These are phyloP conservation scores for Passiflora organensis DNA, from an alignment of 345 rosid species.

Conservation along the genomic window DNA sequence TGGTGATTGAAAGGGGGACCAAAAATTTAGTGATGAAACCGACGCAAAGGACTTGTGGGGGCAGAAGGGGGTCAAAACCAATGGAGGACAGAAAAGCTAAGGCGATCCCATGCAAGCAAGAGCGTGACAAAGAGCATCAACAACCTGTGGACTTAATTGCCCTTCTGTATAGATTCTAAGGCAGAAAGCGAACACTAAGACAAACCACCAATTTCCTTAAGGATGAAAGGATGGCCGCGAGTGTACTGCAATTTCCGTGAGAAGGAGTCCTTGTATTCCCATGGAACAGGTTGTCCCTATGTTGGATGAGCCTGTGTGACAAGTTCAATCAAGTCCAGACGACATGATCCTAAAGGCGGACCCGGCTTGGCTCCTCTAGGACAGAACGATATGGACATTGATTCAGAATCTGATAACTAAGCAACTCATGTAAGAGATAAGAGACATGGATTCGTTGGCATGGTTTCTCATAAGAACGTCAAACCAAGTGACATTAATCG, in stretches of 20 bases:
- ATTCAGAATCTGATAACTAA: conserved; percentile 31
- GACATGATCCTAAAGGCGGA: conserved; percentile 24
- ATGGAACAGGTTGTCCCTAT: conserved; percentile 23
- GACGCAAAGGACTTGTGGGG: conserved; percentile 13
- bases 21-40: conserved; percentile 7
- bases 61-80: conserved; percentile 1
- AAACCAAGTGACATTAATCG: conserved; percentile 9
- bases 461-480: neutral
- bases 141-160: neutral
- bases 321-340: conserved; percentile 15
- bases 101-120: neutral
- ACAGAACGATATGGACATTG: conserved; percentile 15
- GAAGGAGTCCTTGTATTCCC: conserved; percentile 1
- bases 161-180: conserved; percentile 1
- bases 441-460: conserved; percentile 12
- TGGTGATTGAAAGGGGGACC: conserved; percentile 13
- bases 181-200: conserved; percentile 3
- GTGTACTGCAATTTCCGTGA: conserved; percentile 3
- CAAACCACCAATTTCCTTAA: neutral
- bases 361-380: conserved; percentile 26
- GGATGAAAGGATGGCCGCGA: conserved; percentile 3
- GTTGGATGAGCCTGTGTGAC: conserved; percentile 27
- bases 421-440: conserved; percentile 1
- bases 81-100: conserved; percentile 2
- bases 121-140: no score